Base-by-base conservation (phyloP, 1,284 basidiomycete species). In the Cerrena zonata region DNA sequence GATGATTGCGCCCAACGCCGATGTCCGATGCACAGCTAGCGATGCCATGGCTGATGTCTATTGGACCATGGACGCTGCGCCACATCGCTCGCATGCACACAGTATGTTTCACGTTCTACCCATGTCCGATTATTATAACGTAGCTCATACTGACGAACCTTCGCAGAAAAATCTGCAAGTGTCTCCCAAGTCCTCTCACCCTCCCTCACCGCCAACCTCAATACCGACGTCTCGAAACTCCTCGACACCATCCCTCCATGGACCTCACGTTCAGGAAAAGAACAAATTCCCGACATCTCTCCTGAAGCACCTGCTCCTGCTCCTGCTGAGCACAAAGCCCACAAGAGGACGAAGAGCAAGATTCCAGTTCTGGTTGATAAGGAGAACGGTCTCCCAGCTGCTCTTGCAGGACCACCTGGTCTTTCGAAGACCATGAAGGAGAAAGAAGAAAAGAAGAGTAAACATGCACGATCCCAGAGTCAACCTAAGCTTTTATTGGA, bases 1-100 rank as follows among this genome's bases (percentile, higher is more conserved):
- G 47, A 91, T 93, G 91, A 76, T 91, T 25, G 71, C 79, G 11
- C 87, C 89, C 1, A 86, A 87, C 60, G 83, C 85, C 11, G 83
- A 87, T 54, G 61, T 84, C 38, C 76, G 90, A 2, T 84, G 81
- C 58, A 86, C 78, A 1, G 82, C 88, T 3, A 65, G 69, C 1
- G 76, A 84, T 48, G 82, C 82, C 0, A 78, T 89, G 64, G 66
- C 61, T 15, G 88, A 92, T 61, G 54, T 71, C 1, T 91, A 86
- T 67, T 92, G 89, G 82, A 65, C 65, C 22, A 36, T 36, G n/a
- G 19, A 5, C 25, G 19, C 4, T n/a, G 30, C 42, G 19, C 19
- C 36, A 3, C 18, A 5, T 41, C 38, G 21, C 40, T 40, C 46
- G 10, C 36, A 40, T 52, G 22, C 47, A 25, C 36, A 51, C 37